Evolutionary conservation across 331 rosid species (phyloP).

Genomic region (Cydonia oblonga): DNA sequence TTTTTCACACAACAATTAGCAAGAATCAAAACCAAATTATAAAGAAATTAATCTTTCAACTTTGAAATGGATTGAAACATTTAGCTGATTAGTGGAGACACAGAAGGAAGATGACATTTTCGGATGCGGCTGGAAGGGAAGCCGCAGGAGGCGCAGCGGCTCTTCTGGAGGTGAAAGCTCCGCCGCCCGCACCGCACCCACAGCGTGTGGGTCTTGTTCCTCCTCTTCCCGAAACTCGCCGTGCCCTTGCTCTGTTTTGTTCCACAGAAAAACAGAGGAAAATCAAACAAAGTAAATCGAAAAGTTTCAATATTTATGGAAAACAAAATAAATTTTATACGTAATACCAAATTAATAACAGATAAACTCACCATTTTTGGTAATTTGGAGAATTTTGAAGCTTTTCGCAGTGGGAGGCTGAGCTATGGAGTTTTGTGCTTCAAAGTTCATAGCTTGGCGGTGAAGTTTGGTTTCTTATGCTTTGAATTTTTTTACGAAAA

Average conservation of each 20-base stretch:
- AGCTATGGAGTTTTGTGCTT: background rate
- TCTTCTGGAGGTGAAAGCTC: slow-evolving; percentile 25
- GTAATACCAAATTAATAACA: background rate
- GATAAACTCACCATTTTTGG: background rate
- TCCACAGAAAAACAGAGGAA: background rate
- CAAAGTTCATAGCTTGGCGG: background rate
- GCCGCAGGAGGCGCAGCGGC: slow-evolving; percentile 18
- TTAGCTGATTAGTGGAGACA: too few species aligned
- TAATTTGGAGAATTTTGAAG: background rate
- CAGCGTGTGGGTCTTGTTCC: slow-evolving; percentile 27
- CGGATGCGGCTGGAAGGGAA: slow-evolving; percentile 17
- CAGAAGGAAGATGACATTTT: background rate
- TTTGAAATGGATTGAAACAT: too few species aligned
- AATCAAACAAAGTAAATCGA: background rate
- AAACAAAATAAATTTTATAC: too few species aligned
- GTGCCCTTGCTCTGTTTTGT: slow-evolving; percentile 24
- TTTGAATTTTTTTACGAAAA: background rate
- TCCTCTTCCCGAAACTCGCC: slow-evolving; percentile 25
- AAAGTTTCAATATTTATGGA: background rate
- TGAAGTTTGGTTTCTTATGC: background rate
- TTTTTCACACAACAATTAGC: background rate
- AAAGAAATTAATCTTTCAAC: too few species aligned
- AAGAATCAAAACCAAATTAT: background rate
- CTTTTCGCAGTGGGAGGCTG: background rate
- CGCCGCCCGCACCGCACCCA: slow-evolving; percentile 17